Percentiles rank a stretch among this genome's conserved stretches.
phyloP scores from a whole-genome alignment of 2,329 filamentous ascomycete genomes.

The Fusarium nematophilum region DNA sequence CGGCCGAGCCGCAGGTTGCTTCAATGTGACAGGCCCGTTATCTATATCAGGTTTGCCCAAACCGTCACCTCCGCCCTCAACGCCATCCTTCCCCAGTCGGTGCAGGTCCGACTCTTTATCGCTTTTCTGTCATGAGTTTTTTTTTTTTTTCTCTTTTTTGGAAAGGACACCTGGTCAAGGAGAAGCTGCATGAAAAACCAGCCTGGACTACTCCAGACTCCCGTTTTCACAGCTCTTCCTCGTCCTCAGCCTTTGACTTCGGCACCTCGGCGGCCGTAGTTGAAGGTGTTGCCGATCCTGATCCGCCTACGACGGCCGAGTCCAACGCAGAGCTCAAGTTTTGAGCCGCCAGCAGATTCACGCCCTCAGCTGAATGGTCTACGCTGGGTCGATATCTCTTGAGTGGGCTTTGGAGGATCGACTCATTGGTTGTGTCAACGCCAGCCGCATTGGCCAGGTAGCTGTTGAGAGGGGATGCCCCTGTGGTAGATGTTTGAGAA shows the following conservation, averaged over 20 bases:
- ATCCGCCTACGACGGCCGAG: conserved; percentile 41
- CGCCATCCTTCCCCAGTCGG: conserved; percentile 8
- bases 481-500: conserved; percentile 23
- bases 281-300: conserved; percentile 37
- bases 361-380: conserved; percentile 42
- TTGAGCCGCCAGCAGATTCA: conserved; percentile 46
- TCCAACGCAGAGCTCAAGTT: conserved; percentile 51
- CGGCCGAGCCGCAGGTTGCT: conserved; percentile 9
- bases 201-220: not conserved
- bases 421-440: conserved; percentile 47
- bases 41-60: conserved; percentile 35
- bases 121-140: conserved; percentile 14
- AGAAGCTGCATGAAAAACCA: conserved; percentile 1
- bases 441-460: conserved; percentile 19
- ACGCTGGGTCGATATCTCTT: conserved; percentile 78
- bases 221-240: conserved; percentile 53
- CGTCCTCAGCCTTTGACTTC: conserved; percentile 47
- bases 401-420: conserved; percentile 74
- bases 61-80: conserved; percentile 22
- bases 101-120: conserved; percentile 10
- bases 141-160: conserved; percentile 11
- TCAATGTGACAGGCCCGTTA: conserved; percentile 17
- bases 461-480: conserved; percentile 29
- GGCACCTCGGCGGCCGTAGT: conserved; percentile 33
- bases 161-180: not conserved